A percentile compares a stretch with the other conserved stretches of the same genome.
Evolutionary conservation across 2,329 filamentous ascomycete genomes (phyloP).

Genomic region (Cordyceps cateniannulata): DNA sequence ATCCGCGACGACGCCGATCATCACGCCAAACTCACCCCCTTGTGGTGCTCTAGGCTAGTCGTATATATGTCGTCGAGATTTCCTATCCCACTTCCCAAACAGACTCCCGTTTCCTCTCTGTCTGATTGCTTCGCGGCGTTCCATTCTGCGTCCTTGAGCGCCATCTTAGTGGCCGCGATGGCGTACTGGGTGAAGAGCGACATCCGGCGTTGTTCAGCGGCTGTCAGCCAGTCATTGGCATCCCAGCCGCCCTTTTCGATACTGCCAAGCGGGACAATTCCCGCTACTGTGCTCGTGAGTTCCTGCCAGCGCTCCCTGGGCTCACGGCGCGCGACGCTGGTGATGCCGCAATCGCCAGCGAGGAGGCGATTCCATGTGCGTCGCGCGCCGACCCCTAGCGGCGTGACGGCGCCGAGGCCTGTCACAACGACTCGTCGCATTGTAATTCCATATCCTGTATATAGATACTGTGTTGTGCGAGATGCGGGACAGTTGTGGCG

Average conservation of each 20-base stretch:
- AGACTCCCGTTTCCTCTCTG: constrained; percentile 76
- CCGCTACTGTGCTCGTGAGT: constrained; percentile 80
- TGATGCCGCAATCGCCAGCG: constrained; percentile 72
- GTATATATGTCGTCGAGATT: constrained; percentile 87
- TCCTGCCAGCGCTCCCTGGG: constrained; percentile 55
- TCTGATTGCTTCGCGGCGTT: constrained; percentile 53
- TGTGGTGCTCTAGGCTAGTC: constrained; percentile 69
- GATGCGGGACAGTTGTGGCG: background rate
- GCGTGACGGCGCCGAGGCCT: constrained; percentile 74
- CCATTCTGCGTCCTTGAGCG: constrained; percentile 77
- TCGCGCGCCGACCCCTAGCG: constrained; percentile 72
- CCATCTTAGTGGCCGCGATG: constrained; percentile 78
- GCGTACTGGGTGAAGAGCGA: constrained; percentile 91
- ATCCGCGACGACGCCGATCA: background rate
- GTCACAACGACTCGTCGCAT: constrained; percentile 77
- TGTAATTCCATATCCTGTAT: constrained; percentile 33
- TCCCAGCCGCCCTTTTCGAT: constrained; percentile 41
- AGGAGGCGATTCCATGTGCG: constrained; percentile 77
- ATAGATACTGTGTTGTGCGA: background rate
- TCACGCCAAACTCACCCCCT: constrained; percentile 48
- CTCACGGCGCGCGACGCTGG: constrained; percentile 59
- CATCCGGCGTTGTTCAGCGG: constrained; percentile 64
- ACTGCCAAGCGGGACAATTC: constrained; percentile 57
- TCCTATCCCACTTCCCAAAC: constrained; percentile 90
- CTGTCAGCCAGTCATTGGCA: constrained; percentile 46